phyloP scores from a whole-genome alignment of 78 protist genomes.

The Creolimax fragrantissima region DNA sequence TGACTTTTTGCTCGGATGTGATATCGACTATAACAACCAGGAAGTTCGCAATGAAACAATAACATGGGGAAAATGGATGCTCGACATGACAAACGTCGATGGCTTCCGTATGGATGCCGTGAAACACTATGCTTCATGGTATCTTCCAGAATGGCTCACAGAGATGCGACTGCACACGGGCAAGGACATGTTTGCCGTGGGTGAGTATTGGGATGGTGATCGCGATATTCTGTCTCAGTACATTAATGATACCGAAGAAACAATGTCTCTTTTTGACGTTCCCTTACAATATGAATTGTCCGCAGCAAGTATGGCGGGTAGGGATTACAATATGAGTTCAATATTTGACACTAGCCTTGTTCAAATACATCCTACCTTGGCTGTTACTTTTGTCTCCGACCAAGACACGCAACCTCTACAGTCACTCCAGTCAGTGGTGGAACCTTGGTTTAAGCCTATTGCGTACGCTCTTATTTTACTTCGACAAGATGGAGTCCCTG shows the following conservation, averaged over 20 bases:
- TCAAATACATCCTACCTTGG: not conserved
- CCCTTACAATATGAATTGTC: slow-evolving; percentile 18
- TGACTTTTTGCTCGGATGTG: slow-evolving; percentile 21
- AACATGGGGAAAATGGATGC: not conserved
- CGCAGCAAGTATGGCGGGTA: slow-evolving; percentile 6
- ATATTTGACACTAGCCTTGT: slow-evolving; percentile 18
- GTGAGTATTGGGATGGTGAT: slow-evolving; percentile 35
- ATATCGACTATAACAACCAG: not conserved
- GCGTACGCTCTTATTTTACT: slow-evolving; percentile 25
- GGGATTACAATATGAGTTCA: slow-evolving; percentile 20
- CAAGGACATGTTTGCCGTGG: slow-evolving; percentile 6
- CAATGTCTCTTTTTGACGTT: slow-evolving; percentile 19
- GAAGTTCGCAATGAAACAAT: not conserved
- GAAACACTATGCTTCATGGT: not conserved
- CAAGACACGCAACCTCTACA: slow-evolving; percentile 30
- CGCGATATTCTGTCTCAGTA: not conserved
- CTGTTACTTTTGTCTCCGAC: slow-evolving; percentile 18
- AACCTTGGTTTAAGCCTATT: slow-evolving; percentile 21
- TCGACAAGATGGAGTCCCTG: not conserved
- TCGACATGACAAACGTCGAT: not conserved
- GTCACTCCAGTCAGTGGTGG: slow-evolving; percentile 4
- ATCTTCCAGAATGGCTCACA: not conserved
- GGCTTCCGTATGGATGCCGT: slow-evolving; percentile 31
- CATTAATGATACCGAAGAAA: not conserved
- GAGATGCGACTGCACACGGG: not conserved